These are phyloP conservation scores for Excoecaria cochinchinensis DNA, from an alignment of 345 rosid species.

Conservation along the genomic window DNA sequence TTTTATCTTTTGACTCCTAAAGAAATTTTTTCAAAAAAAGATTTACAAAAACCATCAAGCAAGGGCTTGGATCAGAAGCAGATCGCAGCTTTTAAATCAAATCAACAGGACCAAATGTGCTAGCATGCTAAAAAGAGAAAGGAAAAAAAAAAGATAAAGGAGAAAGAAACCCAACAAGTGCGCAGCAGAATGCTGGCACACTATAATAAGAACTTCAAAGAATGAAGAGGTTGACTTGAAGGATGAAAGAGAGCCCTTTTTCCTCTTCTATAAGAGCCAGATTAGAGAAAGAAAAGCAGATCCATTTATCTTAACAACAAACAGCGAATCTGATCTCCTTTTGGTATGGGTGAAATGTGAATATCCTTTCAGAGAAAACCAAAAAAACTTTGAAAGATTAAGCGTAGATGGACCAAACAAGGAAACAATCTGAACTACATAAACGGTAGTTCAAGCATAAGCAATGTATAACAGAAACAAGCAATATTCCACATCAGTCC, in stretches of 20 bases:
- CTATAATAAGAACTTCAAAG: neutral
- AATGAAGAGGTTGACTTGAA: neutral
- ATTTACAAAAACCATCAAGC: neutral
- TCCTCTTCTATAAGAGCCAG: neutral
- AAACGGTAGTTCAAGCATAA: neutral
- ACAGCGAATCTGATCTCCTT: neutral
- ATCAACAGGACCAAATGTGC: neutral
- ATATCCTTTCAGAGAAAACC: neutral
- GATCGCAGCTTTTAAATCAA: neutral
- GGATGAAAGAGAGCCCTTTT: neutral
- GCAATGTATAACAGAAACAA: neutral
- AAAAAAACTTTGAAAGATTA: neutral
- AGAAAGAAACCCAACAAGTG: neutral
- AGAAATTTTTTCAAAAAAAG: neutral
- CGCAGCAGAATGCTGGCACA: neutral
- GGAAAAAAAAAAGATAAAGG: neutral
- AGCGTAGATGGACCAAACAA: neutral
- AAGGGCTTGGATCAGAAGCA: conserved; percentile 5
- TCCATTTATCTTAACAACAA: neutral
- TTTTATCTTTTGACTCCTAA: neutral
- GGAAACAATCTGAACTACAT: neutral
- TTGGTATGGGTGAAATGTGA: too few species aligned
- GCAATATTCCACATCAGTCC: neutral
- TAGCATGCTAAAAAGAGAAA: neutral
- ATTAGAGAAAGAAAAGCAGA: conserved; percentile 9